phyloP scores from a whole-genome alignment of 768 basidiomycete genomes.

The Mycena crocata region DNA sequence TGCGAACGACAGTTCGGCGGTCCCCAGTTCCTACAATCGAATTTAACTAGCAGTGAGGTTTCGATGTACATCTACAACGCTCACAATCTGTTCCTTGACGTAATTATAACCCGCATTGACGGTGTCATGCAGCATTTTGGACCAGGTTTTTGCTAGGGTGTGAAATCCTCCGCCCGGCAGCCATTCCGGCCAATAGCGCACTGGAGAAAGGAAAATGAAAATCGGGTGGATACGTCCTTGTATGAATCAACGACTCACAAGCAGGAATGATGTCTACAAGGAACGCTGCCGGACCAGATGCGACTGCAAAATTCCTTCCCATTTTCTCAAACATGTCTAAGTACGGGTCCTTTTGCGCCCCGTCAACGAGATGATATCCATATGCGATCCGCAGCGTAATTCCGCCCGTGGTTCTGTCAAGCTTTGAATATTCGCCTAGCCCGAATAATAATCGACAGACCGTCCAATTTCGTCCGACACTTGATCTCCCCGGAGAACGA shows the following conservation, averaged over 20 bases:
- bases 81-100: slow-evolving; percentile 8
- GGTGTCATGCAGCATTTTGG: neutral
- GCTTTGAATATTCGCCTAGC: neutral
- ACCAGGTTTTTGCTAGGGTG: neutral
- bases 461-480: neutral
- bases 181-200: slow-evolving; percentile 15
- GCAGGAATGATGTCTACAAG: slow-evolving; percentile 12
- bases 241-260: neutral
- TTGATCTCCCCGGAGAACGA: neutral
- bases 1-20: slow-evolving; percentile 10
- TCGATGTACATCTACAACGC: neutral
- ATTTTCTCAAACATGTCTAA: slow-evolving; percentile 6
- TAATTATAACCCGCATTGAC: neutral
- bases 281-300: slow-evolving; percentile 4
- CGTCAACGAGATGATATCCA: slow-evolving; percentile 13
- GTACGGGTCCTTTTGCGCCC: neutral
- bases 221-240: neutral
- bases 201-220: neutral
- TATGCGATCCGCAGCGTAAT: slow-evolving; percentile 18
- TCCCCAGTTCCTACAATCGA: neutral
- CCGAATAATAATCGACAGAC: neutral
- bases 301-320: neutral
- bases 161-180: slow-evolving; percentile 10
- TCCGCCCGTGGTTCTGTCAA: slow-evolving; percentile 1
- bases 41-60: neutral